Base-by-base conservation (phyloP, 495 filamentous ascomycete species). In the Hypoxylon rickii region DNA sequence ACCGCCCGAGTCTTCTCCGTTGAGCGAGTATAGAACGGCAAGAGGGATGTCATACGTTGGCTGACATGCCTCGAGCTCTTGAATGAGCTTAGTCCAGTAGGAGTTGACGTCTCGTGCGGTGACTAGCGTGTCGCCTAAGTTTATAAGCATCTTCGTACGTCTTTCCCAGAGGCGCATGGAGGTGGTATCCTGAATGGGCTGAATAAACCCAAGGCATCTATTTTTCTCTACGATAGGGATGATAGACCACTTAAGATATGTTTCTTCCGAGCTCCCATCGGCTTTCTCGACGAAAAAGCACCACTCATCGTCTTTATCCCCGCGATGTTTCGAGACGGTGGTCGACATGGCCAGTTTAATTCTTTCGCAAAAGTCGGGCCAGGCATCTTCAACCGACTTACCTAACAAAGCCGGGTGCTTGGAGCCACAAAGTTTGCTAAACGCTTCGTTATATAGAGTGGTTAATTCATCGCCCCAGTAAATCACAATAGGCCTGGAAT, bases 371-470 rank as follows among this genome's bases (percentile, higher is more conserved):
- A 90, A 83, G 57, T 89, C 86, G 1, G 73, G 44, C 87, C 87
- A 90, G 7, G 79, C 83, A 11, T 79, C 77, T 20, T 69, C 66
- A 45, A 89, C 89, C 44, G 73, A 79, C 56, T 80, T 74, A 2
- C 86, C 86, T 82, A 90, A 86, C 15, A 90, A 58, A 10, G 52
- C 52, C 0, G 86, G 86, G 58, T 90, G 87, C 58, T 89, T 89
- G 47, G 83, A 72, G 5, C 86, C 86, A 4, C 86, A 86, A 7
- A 90, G 66, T 8, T 80, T 57, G 31, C 86, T 80, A 62, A 89
- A 89, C 7, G 86, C 84, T 60, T 89, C 85, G 57, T 90, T 90
- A 68, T 90, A 90, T 22, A 90, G 83, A 7, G 84, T 81, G 13
- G 85, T 77, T 38, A 82, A 73, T 21, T 87, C 78, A 6, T 73